Evolutionary conservation across 106 monocot genomes (phyloP).

Genomic region (Acorus gramineus): DNA sequence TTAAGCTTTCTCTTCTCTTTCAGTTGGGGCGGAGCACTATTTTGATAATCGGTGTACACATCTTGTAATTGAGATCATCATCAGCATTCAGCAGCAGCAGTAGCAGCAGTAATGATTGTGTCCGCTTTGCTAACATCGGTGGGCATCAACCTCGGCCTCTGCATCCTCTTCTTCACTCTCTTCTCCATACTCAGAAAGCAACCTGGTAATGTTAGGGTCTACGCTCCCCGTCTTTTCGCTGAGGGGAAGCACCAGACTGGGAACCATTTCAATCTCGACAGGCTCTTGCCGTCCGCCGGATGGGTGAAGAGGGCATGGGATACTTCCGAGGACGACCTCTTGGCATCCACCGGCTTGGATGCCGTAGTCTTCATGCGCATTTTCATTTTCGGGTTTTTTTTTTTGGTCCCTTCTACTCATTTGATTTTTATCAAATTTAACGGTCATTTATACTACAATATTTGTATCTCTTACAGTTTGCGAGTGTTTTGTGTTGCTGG

Average conservation of each 20-base stretch:
- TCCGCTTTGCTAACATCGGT: conserved; percentile 87
- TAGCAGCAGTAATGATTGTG: conserved; percentile 47
- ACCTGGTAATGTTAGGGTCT: conserved; percentile 46
- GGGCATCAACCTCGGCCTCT: conserved; percentile 83
- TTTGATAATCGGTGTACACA: no score
- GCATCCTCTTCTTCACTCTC: conserved; percentile 51
- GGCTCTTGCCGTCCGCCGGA: conserved; percentile 54
- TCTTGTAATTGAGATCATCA: no score
- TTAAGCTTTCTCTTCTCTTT: no score
- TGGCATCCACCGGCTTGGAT: conserved; percentile 58
- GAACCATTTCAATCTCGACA: conserved; percentile 39
- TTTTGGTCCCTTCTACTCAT: background rate
- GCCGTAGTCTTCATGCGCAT: conserved; percentile 87
- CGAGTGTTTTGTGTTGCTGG: conserved; percentile 74
- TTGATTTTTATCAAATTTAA: background rate
- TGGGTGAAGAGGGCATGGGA: conserved; percentile 63
- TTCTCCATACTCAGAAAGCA: conserved; percentile 78
- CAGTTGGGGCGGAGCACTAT: no score
- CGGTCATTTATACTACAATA: background rate
- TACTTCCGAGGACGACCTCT: conserved; percentile 67
- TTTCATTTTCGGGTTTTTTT: conserved; percentile 58
- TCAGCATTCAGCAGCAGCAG: no score
- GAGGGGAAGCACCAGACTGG: conserved; percentile 25
- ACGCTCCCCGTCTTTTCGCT: conserved; percentile 62
- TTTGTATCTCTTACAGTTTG: conserved; percentile 47